Evolutionary conservation across 345 rosid genomes (phyloP).

Genomic region (Aegle marmelos): DNA sequence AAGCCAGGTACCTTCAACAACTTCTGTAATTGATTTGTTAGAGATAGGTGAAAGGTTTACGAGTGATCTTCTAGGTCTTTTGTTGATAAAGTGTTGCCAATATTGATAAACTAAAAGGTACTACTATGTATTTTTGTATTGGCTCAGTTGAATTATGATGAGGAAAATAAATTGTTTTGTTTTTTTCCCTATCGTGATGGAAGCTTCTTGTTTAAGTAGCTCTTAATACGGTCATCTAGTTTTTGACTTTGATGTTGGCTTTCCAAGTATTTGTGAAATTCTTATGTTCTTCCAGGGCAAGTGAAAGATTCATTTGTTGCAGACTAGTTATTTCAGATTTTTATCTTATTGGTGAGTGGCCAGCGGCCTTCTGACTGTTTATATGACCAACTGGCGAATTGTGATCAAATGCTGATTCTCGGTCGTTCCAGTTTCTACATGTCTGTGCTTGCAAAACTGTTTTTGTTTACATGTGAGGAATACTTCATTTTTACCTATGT

Average conservation of each 20-base stretch:
- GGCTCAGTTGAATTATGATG: not conserved
- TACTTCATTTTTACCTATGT: not conserved
- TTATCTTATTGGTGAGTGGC: not conserved
- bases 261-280: not conserved
- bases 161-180: not conserved
- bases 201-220: not conserved
- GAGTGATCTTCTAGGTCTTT: not conserved
- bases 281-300: not conserved
- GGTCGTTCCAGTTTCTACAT: not conserved
- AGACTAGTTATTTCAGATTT: not conserved
- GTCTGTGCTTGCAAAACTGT: not conserved
- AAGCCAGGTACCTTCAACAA: slow-evolving; percentile 48
- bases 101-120: not conserved
- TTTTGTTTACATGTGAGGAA: not conserved
- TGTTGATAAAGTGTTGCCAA: not conserved
- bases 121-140: not conserved
- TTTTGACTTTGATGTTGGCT: not conserved
- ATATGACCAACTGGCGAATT: not conserved
- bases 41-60: slow-evolving; percentile 5
- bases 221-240: not conserved
- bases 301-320: not conserved
- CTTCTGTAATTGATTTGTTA: not conserved
- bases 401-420: not conserved
- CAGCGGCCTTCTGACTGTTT: not conserved
- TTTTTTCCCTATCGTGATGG: not conserved